Percentiles rank a stretch among this genome's conserved stretches.
These are phyloP conservation scores for Chloropicon primus DNA, from an alignment of 139 green algal genomes.

Conservation along the genomic window DNA sequence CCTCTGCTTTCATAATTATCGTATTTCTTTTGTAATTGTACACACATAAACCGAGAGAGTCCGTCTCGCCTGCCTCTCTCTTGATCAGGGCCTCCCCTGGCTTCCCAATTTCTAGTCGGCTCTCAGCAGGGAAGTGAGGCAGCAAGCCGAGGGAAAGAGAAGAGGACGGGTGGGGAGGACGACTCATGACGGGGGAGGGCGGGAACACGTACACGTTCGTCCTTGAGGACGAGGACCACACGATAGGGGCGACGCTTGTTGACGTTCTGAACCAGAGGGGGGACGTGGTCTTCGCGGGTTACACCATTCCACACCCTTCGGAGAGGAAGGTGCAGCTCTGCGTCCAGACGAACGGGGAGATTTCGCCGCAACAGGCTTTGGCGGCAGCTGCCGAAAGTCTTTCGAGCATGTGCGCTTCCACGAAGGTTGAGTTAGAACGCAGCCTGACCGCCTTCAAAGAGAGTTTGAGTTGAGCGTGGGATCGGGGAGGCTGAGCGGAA, in stretches of 20 bases:
- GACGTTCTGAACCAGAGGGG: conserved; percentile 69
- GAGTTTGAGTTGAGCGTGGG: too few relatives aligned
- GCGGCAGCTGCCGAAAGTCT: neutral
- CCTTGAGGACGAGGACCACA: conserved; percentile 70
- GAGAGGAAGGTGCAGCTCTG: conserved; percentile 67
- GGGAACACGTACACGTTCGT: conserved; percentile 39
- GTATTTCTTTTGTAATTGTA: neutral
- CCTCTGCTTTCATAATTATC: too few relatives aligned
- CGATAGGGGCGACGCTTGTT: conserved; percentile 61
- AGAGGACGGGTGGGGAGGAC: too few relatives aligned
- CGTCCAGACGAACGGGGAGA: conserved; percentile 62
- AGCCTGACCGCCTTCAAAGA: too few relatives aligned
- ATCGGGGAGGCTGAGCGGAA: too few relatives aligned
- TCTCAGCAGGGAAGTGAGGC: too few relatives aligned
- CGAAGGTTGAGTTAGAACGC: too few relatives aligned
- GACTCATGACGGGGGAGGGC: neutral
- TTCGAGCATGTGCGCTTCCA: neutral
- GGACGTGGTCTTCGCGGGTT: conserved; percentile 59
- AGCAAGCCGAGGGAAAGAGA: too few relatives aligned
- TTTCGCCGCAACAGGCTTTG: neutral
- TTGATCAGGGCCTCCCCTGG: too few relatives aligned
- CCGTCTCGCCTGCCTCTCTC: too few relatives aligned
- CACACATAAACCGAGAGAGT: neutral
- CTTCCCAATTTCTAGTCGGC: too few relatives aligned
- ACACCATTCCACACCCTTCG: conserved; percentile 69